Conservation (phyloP, 345 rosid genomes). For the Jatropha curcas region DNA sequence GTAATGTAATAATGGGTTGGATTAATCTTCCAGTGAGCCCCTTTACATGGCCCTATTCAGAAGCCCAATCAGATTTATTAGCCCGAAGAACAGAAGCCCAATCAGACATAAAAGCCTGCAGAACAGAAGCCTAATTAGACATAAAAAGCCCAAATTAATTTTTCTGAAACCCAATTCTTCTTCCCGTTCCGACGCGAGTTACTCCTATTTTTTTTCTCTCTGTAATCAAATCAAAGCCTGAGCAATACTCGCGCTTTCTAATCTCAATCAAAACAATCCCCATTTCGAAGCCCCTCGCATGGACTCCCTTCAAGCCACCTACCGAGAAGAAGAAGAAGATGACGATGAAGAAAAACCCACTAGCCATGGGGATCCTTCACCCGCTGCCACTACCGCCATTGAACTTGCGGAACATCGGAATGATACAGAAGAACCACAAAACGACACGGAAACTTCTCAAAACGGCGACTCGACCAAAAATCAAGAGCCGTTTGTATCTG, state of each 20-base stretch:
- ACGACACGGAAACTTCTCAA: constrained; percentile 15
- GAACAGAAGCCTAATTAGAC: no score
- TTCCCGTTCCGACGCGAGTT: constrained; percentile 12
- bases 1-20: no score
- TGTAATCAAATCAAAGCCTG: no score
- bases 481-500: constrained; percentile 22
- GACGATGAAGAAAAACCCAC: constrained; percentile 17
- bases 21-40: no score
- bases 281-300: constrained; percentile 16
- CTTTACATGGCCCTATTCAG: no score
- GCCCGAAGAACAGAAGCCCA: no score
- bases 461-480: constrained; percentile 22
- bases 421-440: constrained; percentile 14
- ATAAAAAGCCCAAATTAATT: not conserved
- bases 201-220: not conserved
- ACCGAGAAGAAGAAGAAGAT: constrained; percentile 38
- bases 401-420: constrained; percentile 4
- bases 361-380: constrained; percentile 5
- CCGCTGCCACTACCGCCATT: not conserved
- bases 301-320: constrained; percentile 53
- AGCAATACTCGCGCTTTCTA: not conserved
- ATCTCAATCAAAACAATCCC: not conserved
- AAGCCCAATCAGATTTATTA: no score
- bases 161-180: no score
- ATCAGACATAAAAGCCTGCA: no score